phyloP scores from a whole-genome alignment of 441 rosid genomes.

The Omphalea diandra region DNA sequence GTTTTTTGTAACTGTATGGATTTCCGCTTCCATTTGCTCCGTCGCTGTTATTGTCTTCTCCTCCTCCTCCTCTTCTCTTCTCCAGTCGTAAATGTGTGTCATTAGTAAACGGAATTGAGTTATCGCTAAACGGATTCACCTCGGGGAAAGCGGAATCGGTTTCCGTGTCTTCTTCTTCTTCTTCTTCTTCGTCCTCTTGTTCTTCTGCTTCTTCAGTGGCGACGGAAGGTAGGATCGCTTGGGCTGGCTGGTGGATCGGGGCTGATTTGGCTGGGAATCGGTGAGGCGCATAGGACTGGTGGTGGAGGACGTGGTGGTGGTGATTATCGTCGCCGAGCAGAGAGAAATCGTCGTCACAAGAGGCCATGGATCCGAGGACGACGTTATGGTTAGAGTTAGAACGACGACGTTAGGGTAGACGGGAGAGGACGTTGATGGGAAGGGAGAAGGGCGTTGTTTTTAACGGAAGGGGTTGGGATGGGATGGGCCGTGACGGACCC shows the following conservation, averaged over 20 bases:
- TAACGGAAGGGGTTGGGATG: slow-evolving; percentile 41
- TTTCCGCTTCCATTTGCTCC: slow-evolving; percentile 17
- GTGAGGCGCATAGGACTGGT: slow-evolving; percentile 42
- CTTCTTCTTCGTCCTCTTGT: slow-evolving; percentile 31
- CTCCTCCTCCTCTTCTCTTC: slow-evolving; percentile 54
- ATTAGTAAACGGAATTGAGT: slow-evolving; percentile 35
- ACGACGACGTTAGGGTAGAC: slow-evolving; percentile 50
- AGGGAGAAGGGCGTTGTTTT: slow-evolving; percentile 13
- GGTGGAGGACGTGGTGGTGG: slow-evolving; percentile 39
- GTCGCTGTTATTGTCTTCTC: slow-evolving; percentile 21
- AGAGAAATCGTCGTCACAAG: slow-evolving; percentile 78
- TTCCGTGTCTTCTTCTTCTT: slow-evolving; percentile 44
- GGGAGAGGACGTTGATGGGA: slow-evolving; percentile 13
- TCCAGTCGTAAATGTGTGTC: slow-evolving; percentile 38
- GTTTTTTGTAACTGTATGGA: slow-evolving; percentile 41
- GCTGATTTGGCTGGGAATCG: slow-evolving; percentile 33
- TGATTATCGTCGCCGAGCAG: slow-evolving; percentile 54
- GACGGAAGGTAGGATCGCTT: slow-evolving; percentile 36
- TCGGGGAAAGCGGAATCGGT: slow-evolving; percentile 50
- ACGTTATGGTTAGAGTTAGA: slow-evolving; percentile 50
- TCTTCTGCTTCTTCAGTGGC: slow-evolving; percentile 30
- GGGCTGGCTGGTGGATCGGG: slow-evolving; percentile 31
- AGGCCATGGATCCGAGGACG: slow-evolving; percentile 33
- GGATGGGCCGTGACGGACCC: slow-evolving; percentile 52
- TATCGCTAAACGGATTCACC: slow-evolving; percentile 37